Evolutionary conservation across 108 stramenopile genomes (phyloP).

Genomic region (Cyclostephanos invisitatus): DNA sequence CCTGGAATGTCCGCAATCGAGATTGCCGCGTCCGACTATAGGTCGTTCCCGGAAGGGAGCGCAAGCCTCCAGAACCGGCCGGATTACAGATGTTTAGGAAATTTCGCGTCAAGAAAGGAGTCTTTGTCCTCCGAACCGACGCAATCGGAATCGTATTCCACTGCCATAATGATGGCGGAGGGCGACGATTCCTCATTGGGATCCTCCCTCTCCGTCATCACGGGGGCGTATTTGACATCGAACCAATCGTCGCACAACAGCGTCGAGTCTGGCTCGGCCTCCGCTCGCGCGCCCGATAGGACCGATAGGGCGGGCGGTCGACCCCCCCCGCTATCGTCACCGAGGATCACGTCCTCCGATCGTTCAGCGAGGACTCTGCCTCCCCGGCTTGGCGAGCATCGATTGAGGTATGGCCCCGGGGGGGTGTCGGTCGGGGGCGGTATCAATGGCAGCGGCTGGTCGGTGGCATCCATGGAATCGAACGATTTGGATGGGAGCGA

Average conservation of each 20-base stretch:
- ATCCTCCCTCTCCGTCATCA: conserved; percentile 33
- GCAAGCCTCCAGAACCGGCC: conserved; percentile 14
- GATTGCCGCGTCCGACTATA: no score
- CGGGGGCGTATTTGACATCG: conserved; percentile 3
- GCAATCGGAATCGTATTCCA: conserved; percentile 21
- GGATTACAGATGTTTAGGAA: conserved; percentile 13
- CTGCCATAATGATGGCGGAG: conserved; percentile 26
- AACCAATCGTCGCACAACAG: conserved; percentile 21
- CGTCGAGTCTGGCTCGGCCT: background rate
- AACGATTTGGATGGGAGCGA: conserved; percentile 37
- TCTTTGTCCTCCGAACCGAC: conserved; percentile 29
- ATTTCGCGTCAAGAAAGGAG: conserved; percentile 17
- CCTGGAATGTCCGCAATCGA: conserved; percentile 27
- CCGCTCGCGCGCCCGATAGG: background rate
- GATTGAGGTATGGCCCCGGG: conserved; percentile 5
- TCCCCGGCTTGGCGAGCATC: conserved; percentile 35
- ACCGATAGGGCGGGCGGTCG: conserved; percentile 7
- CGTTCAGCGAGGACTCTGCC: conserved; percentile 37
- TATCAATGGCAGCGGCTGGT: conserved; percentile 30
- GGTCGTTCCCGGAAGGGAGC: conserved; percentile 13
- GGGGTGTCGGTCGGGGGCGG: conserved; percentile 24
- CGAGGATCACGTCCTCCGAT: conserved; percentile 22
- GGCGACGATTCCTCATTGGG: conserved; percentile 43
- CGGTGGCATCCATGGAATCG: conserved; percentile 41
- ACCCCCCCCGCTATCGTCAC: conserved; percentile 12